These are phyloP conservation scores for Aspergillus carbonarius DNA, from an alignment of 2,329 filamentous ascomycete species.

Conservation along the genomic window DNA sequence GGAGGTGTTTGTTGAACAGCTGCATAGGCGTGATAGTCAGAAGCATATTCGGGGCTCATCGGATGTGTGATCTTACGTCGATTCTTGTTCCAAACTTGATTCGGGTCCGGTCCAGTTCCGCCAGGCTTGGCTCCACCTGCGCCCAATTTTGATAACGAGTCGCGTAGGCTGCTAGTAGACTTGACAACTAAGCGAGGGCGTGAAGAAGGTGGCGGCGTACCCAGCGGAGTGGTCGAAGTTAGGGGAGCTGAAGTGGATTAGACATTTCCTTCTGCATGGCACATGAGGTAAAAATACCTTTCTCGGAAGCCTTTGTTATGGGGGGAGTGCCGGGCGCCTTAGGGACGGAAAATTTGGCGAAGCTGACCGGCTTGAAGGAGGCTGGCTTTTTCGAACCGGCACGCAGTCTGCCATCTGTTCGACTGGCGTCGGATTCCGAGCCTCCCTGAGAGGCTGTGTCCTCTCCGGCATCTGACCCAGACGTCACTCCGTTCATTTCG, in stretches of 20 bases:
- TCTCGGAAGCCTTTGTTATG: slow-evolving; percentile 54
- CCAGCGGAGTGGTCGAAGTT: slow-evolving; percentile 39
- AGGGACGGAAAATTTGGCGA: slow-evolving; percentile 65
- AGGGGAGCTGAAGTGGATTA: slow-evolving; percentile 30
- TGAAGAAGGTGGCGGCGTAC: slow-evolving; percentile 46
- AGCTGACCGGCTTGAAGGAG: slow-evolving; percentile 65
- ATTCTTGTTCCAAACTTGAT: slow-evolving; percentile 70
- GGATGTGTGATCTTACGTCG: slow-evolving; percentile 48
- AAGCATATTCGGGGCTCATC: neutral
- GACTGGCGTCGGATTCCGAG: slow-evolving; percentile 64
- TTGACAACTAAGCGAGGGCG: slow-evolving; percentile 65
- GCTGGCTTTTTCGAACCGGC: slow-evolving; percentile 60
- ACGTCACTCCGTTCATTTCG: slow-evolving; percentile 40
- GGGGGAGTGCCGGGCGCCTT: slow-evolving; percentile 59
- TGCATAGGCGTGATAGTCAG: slow-evolving; percentile 30
- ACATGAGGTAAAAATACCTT: slow-evolving; percentile 42
- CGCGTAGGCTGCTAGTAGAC: slow-evolving; percentile 54
- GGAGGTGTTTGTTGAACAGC: slow-evolving; percentile 56
- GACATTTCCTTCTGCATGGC: slow-evolving; percentile 1
- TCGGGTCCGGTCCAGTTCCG: slow-evolving; percentile 60
- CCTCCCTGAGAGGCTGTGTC: slow-evolving; percentile 48
- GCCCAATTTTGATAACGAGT: slow-evolving; percentile 51
- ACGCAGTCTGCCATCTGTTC: slow-evolving; percentile 50
- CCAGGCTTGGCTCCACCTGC: slow-evolving; percentile 47
- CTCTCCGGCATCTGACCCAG: slow-evolving; percentile 39